Evolutionary conservation across 2,329 filamentous ascomycete species (phyloP).

Genomic region (Epichloe gansuensis): DNA sequence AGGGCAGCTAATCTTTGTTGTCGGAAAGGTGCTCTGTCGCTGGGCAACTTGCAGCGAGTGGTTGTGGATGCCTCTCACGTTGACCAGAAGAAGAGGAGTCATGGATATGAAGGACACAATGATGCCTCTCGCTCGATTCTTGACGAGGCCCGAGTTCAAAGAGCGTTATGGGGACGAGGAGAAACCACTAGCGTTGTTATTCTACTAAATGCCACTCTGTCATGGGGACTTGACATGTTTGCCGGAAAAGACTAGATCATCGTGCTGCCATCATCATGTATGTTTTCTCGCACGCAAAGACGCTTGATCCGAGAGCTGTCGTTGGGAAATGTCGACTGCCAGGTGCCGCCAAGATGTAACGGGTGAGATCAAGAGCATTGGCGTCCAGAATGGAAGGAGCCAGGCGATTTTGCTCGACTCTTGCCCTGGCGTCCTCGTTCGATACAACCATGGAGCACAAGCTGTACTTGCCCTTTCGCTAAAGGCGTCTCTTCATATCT

Average conservation of each 20-base stretch:
- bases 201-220: conserved; percentile 37
- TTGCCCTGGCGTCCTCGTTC: not conserved
- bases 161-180: conserved; percentile 52
- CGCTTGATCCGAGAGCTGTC: not conserved
- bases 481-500: not conserved
- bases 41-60: conserved; percentile 62
- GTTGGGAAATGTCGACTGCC: too few species aligned
- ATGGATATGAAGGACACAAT: conserved; percentile 93
- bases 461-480: conserved; percentile 1
- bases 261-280: not conserved
- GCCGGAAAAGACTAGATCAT: not conserved
- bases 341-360: not conserved
- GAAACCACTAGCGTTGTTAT: conserved; percentile 48
- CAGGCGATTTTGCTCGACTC: not conserved
- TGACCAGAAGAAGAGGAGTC: conserved; percentile 87
- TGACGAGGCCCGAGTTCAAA: conserved; percentile 60
- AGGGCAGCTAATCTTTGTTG: conserved; percentile 1
- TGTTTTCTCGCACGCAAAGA: not conserved
- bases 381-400: not conserved
- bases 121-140: conserved; percentile 63
- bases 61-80: conserved; percentile 87
- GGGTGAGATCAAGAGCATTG: not conserved
- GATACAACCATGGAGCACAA: not conserved
- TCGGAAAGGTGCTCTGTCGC: conserved; percentile 48
- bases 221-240: not conserved